Conservation (phyloP, 257 asterid species). For the Handroanthus guayacan region DNA sequence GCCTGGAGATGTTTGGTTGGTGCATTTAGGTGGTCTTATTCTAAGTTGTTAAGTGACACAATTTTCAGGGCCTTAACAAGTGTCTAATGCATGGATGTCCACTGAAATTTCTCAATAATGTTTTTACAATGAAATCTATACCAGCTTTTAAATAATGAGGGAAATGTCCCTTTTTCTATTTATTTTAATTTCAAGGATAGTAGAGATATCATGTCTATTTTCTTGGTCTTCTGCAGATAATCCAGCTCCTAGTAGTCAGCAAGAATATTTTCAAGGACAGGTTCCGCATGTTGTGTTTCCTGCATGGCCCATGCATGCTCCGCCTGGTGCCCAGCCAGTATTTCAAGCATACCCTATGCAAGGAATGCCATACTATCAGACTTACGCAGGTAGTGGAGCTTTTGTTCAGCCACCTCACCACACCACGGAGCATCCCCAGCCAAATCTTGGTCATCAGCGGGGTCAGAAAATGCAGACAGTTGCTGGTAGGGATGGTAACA, state of each 20-base stretch:
- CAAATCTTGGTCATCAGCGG: slow-evolving; percentile 46
- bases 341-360: slow-evolving; percentile 88
- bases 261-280: slow-evolving; percentile 75
- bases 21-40: background rate
- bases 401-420: slow-evolving; percentile 70
- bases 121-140: background rate
- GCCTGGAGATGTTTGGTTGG: slow-evolving; percentile 4
- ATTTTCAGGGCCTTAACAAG: background rate
- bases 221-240: slow-evolving; percentile 53
- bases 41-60: slow-evolving; percentile 9
- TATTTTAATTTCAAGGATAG: slow-evolving; percentile 21
- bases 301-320: slow-evolving; percentile 80
- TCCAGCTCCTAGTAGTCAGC: slow-evolving; percentile 62
- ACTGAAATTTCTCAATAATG: background rate
- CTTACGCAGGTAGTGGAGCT: slow-evolving; percentile 67
- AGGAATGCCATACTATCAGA: slow-evolving; percentile 89
- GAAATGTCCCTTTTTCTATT: background rate
- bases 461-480: slow-evolving; percentile 55
- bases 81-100: background rate
- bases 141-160: background rate
- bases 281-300: slow-evolving; percentile 75
- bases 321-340: slow-evolving; percentile 67
- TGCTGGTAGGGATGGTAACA: slow-evolving; percentile 59
- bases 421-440: slow-evolving; percentile 59
- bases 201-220: slow-evolving; percentile 32